These are phyloP conservation scores for Candida glaebosa DNA, from an alignment of 805 yeast species.

Conservation along the genomic window DNA sequence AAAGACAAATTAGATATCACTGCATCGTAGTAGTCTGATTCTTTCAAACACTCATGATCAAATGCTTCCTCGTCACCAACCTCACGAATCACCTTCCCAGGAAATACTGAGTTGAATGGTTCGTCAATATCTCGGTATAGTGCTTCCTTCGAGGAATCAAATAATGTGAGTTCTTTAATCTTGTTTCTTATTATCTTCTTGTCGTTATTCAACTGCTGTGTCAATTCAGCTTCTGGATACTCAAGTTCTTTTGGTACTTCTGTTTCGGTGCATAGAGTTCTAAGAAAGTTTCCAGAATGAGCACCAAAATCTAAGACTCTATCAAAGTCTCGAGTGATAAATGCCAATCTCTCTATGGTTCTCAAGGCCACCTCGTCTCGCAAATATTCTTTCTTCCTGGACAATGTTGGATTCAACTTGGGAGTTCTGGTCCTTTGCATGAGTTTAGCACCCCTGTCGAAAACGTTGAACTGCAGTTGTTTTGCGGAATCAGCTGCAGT, in stretches of 20 bases:
- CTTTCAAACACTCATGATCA: slow-evolving; percentile 36
- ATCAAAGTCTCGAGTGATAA: slow-evolving; percentile 61
- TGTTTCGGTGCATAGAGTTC: slow-evolving; percentile 30
- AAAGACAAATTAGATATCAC: slow-evolving; percentile 68
- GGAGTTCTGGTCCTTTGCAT: slow-evolving; percentile 60
- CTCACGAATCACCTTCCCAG: slow-evolving; percentile 44
- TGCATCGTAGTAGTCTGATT: slow-evolving; percentile 54
- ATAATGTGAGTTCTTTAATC: slow-evolving; percentile 55
- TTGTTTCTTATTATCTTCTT: slow-evolving; percentile 49
- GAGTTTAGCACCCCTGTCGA: slow-evolving; percentile 59
- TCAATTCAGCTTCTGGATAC: slow-evolving; percentile 35
- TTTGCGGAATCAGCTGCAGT: slow-evolving; percentile 21
- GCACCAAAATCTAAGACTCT: slow-evolving; percentile 70
- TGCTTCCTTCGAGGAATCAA: slow-evolving; percentile 57
- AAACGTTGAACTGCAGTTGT: slow-evolving; percentile 38
- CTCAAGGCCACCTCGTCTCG: slow-evolving; percentile 71
- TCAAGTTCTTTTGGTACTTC: slow-evolving; percentile 23
- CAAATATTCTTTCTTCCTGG: slow-evolving; percentile 64
- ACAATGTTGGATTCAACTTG: slow-evolving; percentile 34
- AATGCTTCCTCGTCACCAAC: slow-evolving; percentile 69
- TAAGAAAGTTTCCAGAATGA: slow-evolving; percentile 62
- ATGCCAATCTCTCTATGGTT: slow-evolving; percentile 71
- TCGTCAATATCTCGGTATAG: slow-evolving; percentile 48
- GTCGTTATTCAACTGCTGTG: slow-evolving; percentile 48
- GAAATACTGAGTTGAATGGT: slow-evolving; percentile 39